phyloP scores from a whole-genome alignment of 2,329 filamentous ascomycete genomes.

The Trichoderma atrobrunneum region DNA sequence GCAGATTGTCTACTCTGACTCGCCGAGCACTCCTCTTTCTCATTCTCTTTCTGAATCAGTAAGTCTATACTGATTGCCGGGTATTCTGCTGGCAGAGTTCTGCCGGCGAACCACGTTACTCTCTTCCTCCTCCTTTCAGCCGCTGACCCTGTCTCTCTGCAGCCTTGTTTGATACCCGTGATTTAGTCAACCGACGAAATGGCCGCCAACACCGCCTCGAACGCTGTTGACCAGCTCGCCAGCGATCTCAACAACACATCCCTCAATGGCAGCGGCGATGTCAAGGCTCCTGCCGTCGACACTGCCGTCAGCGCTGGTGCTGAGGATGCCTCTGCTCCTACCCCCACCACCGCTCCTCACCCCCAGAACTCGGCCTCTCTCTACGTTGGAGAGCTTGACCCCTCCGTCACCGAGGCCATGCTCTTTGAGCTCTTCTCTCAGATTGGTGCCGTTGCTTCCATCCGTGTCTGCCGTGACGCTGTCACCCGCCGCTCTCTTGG shows the following conservation, averaged over 20 bases:
- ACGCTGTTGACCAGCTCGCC: conserved; percentile 76
- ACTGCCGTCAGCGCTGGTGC: conserved; percentile 62
- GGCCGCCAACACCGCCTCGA: conserved; percentile 56
- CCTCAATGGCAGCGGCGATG: conserved; percentile 66
- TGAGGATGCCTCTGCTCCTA: conserved; percentile 62
- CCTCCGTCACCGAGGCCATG: conserved; percentile 98
- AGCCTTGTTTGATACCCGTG: conserved; percentile 18
- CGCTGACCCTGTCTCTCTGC: conserved; percentile 6
- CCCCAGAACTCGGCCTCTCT: conserved; percentile 95
- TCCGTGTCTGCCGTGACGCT: conserved; percentile 98
- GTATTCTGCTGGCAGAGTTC: not conserved
- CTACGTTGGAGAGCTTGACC: conserved; percentile 97
- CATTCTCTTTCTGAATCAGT: conserved; percentile 15
- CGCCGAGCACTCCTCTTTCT: conserved; percentile 9
- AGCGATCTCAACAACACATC: conserved; percentile 71
- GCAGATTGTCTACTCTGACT: conserved; percentile 17
- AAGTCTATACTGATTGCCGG: not conserved
- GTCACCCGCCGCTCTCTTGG: conserved; percentile 97
- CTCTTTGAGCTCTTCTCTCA: conserved; percentile 99
- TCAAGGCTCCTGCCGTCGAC: conserved; percentile 67
- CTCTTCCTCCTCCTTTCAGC: not conserved
- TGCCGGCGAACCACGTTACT: not conserved
- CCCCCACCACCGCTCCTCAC: conserved; percentile 70
- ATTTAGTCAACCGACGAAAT: conserved; percentile 37
- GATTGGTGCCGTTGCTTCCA: conserved; percentile 97